Base-by-base conservation (phyloP, 352 stramenopile species). In the Phytophthora melonis region DNA sequence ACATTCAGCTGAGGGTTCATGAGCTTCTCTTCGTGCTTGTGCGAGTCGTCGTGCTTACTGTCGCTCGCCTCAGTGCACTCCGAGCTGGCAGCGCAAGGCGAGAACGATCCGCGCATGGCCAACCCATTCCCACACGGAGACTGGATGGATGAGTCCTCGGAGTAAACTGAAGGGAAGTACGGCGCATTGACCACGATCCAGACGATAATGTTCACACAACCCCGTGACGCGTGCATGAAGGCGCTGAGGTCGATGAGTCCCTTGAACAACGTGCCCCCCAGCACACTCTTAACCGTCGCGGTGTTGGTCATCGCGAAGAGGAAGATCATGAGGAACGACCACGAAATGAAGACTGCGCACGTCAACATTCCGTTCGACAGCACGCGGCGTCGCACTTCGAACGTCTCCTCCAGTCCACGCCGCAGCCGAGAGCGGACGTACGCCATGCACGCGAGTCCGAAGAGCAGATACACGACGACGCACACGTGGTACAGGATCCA, bases 1-100 rank as follows among this genome's bases (percentile, higher is more conserved):
- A 84, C 79, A 72, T 98, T 98, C 5, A 98, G 81, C 62, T 98
- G 88, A 5, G 91, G 92, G 25, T 94, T 93, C 58, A 95, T 87
- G 1, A 91, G 41, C 53, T 72, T 74, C n/a, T 72, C 67, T 66
- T 81, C 74, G 23, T 78, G 70, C 21, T 81, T 78, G 56, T 78
- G 60, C 5, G 55, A 63, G 25, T 79, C n/a, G 49, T 65, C 25
- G 10, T 21, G 53, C 14, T 62, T 58, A 5, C 30, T 43, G n/a
- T 77, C 68, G 13, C 58, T 74, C 16, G 21, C n/a, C n/a, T 70
- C 63, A 14, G 47, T 77, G 25, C 63, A 72, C 14, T 49, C 74
- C 8, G 56, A 74, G 27, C 49, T 77, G 21, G 60, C 49, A 43
- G 58, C 52, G 57, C 34, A 53, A 18, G 49, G 68, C 19, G 75